These are phyloP conservation scores for Fraxinus sp. DNA, from an alignment of 305 asterid genomes.

Conservation along the genomic window DNA sequence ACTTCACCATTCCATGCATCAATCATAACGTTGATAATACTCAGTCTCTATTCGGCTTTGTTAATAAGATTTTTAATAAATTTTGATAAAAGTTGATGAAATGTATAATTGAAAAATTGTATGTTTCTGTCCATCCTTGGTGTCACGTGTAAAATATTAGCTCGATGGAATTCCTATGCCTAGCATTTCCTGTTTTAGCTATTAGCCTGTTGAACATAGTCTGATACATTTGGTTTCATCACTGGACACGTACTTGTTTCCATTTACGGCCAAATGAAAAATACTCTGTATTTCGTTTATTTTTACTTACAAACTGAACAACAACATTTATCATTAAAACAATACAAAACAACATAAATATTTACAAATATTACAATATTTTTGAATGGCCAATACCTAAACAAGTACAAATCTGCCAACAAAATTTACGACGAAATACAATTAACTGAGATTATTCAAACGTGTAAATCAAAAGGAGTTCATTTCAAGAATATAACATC, in stretches of 20 bases:
- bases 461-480: conserved; percentile 45
- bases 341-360: background rate
- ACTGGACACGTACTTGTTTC: background rate
- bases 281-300: background rate
- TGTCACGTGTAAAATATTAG: too few species aligned
- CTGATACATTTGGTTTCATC: background rate
- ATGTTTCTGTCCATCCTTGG: too few species aligned
- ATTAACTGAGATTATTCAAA: background rate
- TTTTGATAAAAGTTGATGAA: too few species aligned
- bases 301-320: background rate
- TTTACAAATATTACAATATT: background rate
- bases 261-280: too few species aligned
- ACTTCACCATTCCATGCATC: background rate
- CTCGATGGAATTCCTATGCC: too few species aligned
- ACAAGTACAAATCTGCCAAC: background rate
- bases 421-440: background rate
- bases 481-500: conserved; percentile 58
- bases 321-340: background rate
- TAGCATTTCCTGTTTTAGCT: too few species aligned
- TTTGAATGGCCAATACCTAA: background rate
- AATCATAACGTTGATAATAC: too few species aligned
- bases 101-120: too few species aligned
- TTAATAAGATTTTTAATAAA: too few species aligned
- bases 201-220: background rate
- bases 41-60: too few species aligned